Conservation (phyloP, 2,329 filamentous ascomycete species). For the Fusarium metavorans region DNA sequence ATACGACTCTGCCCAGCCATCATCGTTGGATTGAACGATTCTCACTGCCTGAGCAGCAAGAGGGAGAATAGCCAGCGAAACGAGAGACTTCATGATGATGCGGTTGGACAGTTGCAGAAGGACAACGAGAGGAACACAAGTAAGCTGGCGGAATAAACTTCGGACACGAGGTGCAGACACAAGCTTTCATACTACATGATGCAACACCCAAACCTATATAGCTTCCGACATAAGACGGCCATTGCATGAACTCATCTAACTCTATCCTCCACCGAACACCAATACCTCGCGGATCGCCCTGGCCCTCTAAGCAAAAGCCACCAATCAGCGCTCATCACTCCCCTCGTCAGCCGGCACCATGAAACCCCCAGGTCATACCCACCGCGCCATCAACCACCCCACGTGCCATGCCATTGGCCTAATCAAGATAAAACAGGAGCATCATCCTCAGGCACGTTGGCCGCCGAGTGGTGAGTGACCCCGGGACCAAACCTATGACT, state of each 20-base stretch:
- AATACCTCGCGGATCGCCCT: constrained; percentile 31
- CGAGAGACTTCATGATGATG: constrained; percentile 42
- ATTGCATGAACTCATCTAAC: constrained; percentile 34
- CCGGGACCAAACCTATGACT: neutral
- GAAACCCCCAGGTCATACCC: constrained; percentile 30
- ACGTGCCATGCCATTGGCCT: constrained; percentile 35
- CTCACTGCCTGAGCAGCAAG: constrained; percentile 55
- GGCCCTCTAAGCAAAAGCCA: neutral
- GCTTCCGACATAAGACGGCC: constrained; percentile 21
- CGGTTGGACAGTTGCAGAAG: neutral
- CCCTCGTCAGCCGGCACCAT: constrained; percentile 25
- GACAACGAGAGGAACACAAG: neutral
- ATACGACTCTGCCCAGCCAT: constrained; percentile 80
- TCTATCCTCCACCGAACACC: constrained; percentile 33
- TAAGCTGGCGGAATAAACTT: neutral
- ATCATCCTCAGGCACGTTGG: constrained; percentile 27
- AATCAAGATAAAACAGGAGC: constrained; percentile 20
- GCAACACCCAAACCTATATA: constrained; percentile 6
- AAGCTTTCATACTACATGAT: constrained; percentile 2
- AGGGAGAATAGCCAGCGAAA: constrained; percentile 38
- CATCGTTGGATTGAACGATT: constrained; percentile 76
- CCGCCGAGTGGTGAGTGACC: constrained; percentile 23
- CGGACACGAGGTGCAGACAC: neutral
- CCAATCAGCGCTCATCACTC: constrained; percentile 31
- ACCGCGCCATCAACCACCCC: constrained; percentile 27